Evolutionary conservation across 176 grass and related monocot genomes (phyloP), one percentile per base, ranked within the genome.

Genomic region (Panicum miliaceum): DNA sequence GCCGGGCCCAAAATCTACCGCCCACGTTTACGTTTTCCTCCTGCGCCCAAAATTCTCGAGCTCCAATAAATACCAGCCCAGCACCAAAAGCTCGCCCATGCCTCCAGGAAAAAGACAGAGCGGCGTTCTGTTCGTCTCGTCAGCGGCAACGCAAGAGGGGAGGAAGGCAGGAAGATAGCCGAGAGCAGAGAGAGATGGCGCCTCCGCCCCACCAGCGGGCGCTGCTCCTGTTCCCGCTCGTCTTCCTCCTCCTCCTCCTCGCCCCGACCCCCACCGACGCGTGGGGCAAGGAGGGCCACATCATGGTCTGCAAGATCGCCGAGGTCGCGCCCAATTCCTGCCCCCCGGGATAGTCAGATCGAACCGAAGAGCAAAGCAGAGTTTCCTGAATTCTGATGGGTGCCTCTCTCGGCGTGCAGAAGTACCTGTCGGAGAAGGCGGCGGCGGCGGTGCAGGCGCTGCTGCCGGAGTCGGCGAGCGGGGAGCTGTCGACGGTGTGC

Each of bases 281-380:
- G 0, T 98, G 93, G 96, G 96, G 96, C 60, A 98, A 98, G 84
- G 85, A 98, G 81, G 93, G 96, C 26, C 96, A 98, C 76, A 93
- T 88, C 91, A 95, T 98, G 89, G 83, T 90, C 76, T 95, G 96
- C 93, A 92, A 95, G 72, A 92, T 98, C 45, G 91, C 96, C 23
- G 93, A 95, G 96, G 96, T 95, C 51, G 14, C 47, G 12, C 27
- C 26, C 78, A 6, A 20, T 38, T 56, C 65, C 50, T 8, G 45
- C 10, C 10, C 6, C 27, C 19, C 6, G n/a, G 12, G 7, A 7
- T 7, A 48, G 4, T 8, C 10, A 23, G 23, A 65, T 81, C 72
- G 42, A 76, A 56, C 6, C 19, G 51, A 2, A 25, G 10, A 0
- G 56, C 22, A 23, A 23, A 29, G 68, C 69, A 48, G 46, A 41